A percentile compares a stretch with the other conserved stretches of the same genome.
phyloP scores from a whole-genome alignment of 805 yeast genomes.

The Geotrichum ghanense region DNA sequence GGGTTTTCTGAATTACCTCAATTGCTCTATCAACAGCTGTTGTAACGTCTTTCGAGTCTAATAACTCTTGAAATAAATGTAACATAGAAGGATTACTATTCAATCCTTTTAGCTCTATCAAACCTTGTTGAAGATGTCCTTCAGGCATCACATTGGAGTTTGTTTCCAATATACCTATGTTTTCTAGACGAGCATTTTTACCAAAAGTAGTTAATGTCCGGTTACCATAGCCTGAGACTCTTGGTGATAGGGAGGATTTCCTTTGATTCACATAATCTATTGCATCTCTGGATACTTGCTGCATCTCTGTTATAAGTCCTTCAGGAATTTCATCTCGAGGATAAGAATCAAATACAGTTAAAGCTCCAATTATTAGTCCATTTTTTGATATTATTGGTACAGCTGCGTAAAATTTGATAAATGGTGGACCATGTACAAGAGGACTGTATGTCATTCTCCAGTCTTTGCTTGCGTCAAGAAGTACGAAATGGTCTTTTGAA shows the following conservation, averaged over 20 bases:
- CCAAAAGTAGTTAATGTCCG: background rate
- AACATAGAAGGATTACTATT: conserved; percentile 10
- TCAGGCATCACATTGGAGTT: background rate
- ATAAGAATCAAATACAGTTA: conserved; percentile 44
- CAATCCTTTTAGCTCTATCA: conserved; percentile 5
- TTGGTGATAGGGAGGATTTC: conserved; percentile 4
- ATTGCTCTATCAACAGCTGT: conserved; percentile 21
- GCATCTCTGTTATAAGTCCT: conserved; percentile 10
- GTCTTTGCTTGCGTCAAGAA: conserved; percentile 51
- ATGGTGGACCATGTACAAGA: conserved; percentile 49
- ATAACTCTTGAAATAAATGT: conserved; percentile 19
- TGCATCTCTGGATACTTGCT: conserved; percentile 9
- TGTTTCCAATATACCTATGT: background rate
- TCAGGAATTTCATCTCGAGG: conserved; percentile 11
- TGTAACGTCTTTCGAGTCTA: conserved; percentile 12
- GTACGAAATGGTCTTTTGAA: conserved; percentile 41
- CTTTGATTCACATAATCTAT: conserved; percentile 8
- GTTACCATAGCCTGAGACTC: conserved; percentile 4
- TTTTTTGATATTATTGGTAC: conserved; percentile 37
- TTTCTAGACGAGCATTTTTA: background rate
- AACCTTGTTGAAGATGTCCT: conserved; percentile 1
- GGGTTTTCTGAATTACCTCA: conserved; percentile 14
- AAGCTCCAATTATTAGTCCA: conserved; percentile 41
- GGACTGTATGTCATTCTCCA: conserved; percentile 63
- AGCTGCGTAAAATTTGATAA: conserved; percentile 51